phyloP scores from a whole-genome alignment of 1,139 yeast species.

The Tardiomyces depauwii region DNA sequence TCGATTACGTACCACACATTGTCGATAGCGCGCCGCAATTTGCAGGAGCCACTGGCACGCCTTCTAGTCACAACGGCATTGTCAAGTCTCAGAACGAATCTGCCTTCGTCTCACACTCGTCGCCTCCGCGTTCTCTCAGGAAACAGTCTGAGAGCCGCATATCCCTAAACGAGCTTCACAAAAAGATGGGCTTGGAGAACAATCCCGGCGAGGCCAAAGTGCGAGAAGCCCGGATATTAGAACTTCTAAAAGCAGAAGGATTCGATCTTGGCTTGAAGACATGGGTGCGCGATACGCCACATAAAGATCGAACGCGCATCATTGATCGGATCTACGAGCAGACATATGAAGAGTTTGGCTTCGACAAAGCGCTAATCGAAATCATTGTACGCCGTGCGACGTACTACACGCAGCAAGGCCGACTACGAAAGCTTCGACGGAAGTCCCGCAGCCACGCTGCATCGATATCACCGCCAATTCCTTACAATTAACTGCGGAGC shows the following conservation, averaged over 20 bases:
- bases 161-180: slow-evolving; percentile 45
- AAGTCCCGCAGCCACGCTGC: neutral
- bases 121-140: slow-evolving; percentile 6
- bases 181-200: slow-evolving; percentile 40
- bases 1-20: neutral
- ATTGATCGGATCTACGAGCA: slow-evolving; percentile 38
- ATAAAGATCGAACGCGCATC: slow-evolving; percentile 37
- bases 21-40: neutral
- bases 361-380: slow-evolving; percentile 45
- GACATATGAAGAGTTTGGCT: slow-evolving; percentile 39
- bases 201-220: slow-evolving; percentile 42
- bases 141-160: slow-evolving; percentile 43
- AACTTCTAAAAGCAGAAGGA: slow-evolving; percentile 46
- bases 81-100: neutral
- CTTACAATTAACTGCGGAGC: too few relatives aligned
- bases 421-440: slow-evolving; percentile 58
- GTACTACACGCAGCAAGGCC: slow-evolving; percentile 70
- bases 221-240: slow-evolving; percentile 51
- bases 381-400: slow-evolving; percentile 68
- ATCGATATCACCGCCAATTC: too few relatives aligned
- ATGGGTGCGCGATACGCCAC: slow-evolving; percentile 69
- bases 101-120: neutral
- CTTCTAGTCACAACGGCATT: neutral
- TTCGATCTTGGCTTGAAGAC: slow-evolving; percentile 66
- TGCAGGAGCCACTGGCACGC: neutral